Evolutionary conservation across 257 asterid genomes (phyloP), one percentile per base, ranked within the genome.

Genomic region (Plantago ovata): DNA sequence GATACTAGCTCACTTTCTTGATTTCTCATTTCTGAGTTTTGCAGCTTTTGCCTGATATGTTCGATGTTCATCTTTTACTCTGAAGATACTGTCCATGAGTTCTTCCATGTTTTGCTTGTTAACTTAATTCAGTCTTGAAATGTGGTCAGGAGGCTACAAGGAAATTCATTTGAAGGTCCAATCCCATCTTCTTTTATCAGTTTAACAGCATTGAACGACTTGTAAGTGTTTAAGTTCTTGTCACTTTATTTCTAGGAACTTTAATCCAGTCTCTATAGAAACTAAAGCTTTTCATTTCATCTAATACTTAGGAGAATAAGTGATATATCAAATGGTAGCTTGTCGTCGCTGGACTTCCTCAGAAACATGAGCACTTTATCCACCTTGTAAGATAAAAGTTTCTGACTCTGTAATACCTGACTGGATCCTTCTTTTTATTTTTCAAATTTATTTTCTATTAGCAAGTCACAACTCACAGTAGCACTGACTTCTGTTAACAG

Each of bases 81-180:
- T 66, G 53, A n/a, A 43, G 45, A n/a, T 51, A 16, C 53, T 41
- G 47, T 22, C 60, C 32, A 47, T 24, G 21, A 54, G 61, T 24
- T 51, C 14, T 58, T 54, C 32, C 24, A 40, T 47, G 7, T 56
- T 47, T 61, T 23, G 13, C 56, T 23, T 50, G 2, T 4, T 7
- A 23, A 22, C 15, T 22, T 20, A 20, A n/a, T n/a, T n/a, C 21
- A 8, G 36, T 28, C 36, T 28, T 38, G 39, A 58, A 48, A 28
- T 38, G 6, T 58, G 48, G 66, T 47, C 77, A 89, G 97, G 81
- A 77, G 87, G 79, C 66, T 89, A 14, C 89, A 86, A 53, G 94
- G 97, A 44, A 89, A 89, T 72, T 76, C 94, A 53, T 77, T 89
- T 65, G 74, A 76, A 56, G 97, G 97, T 46, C 65, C 84, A 55